Base-by-base conservation (phyloP, 2,329 filamentous ascomycete genomes). In the Trichophyton simii region DNA sequence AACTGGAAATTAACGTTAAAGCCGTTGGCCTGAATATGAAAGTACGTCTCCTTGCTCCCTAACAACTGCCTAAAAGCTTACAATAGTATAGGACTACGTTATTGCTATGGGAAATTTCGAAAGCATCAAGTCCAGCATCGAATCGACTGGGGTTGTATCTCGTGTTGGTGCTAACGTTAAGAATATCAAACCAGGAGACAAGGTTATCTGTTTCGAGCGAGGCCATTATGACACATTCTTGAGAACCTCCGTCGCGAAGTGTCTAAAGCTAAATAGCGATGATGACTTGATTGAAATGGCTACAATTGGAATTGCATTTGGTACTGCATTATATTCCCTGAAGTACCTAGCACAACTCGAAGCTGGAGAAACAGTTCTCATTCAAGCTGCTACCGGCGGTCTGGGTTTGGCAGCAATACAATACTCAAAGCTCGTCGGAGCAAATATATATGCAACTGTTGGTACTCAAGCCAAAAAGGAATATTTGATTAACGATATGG, bases 381-480 rank as follows among this genome's bases (percentile, higher is more conserved):
- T 68, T 34, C 65, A 67, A 55, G 58, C 60, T 25, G 65, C 58
- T 6, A 57, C 61, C 7, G 64, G 66, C 11, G 63, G 52, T 18
- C 62, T 63, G 5, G 65, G 65, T 22, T 64, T 64, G 57, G 66
- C 65, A 3, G 63, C 66, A 18, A 65, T 68, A 44, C 41, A 44
- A 44, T 44, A 44, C 3, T 11, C 41, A 8, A 44, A 44, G 41
- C 18, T 18, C 18, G 41, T 44, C 18, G 63, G 63, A 7, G 65
- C 64, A 18, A 61, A 65, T 36, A 61, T 67, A 34, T 66, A 61
- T 62, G 63, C 58, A 8, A 65, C 65, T 1, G 65, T 67, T n/a
- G 60, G 62, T 4, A 62, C 58, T 1, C 41, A 54, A 25, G 50
- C 11, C 3, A 55, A 55, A 34, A 25, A 34, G 22, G 50, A 55